A percentile compares a stretch with the other conserved stretches of the same genome.
Evolutionary conservation across 768 basidiomycete genomes (phyloP).

Genomic region (Phylloporus arenicola): DNA sequence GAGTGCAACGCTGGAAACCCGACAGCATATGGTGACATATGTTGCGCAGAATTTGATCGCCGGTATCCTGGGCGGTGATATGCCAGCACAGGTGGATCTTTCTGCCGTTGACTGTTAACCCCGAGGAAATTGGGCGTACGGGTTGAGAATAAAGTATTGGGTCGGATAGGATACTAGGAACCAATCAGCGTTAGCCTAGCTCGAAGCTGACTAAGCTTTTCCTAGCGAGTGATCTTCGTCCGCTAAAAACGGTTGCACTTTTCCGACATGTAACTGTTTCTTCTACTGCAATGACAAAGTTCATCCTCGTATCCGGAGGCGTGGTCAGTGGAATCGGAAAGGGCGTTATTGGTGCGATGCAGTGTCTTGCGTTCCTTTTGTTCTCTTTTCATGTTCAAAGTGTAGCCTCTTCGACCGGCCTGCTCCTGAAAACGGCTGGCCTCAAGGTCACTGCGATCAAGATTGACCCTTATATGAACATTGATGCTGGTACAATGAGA

Average conservation of each 20-base stretch:
- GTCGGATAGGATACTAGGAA: not conserved
- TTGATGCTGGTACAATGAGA: slow-evolving; percentile 98
- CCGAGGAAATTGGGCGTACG: not conserved
- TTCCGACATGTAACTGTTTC: not conserved
- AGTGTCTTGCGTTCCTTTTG: slow-evolving; percentile 12
- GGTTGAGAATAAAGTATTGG: not conserved
- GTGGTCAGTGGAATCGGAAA: slow-evolving; percentile 99
- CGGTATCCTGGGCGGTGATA: slow-evolving; percentile 44
- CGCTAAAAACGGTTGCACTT: not conserved
- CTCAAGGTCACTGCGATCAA: slow-evolving; percentile 98
- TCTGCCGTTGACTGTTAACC: slow-evolving; percentile 5
- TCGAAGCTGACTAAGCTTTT: not conserved
- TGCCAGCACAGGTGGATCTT: slow-evolving; percentile 51
- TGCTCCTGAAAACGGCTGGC: slow-evolving; percentile 91
- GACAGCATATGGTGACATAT: slow-evolving; percentile 74
- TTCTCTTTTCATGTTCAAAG: slow-evolving; percentile 19
- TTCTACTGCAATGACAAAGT: slow-evolving; percentile 66
- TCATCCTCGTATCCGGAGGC: slow-evolving; percentile 93
- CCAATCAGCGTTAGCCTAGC: not conserved
- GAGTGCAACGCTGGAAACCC: slow-evolving; percentile 82
- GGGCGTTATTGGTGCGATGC: slow-evolving; percentile 87
- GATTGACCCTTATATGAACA: slow-evolving; percentile 99
- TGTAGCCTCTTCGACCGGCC: slow-evolving; percentile 91
- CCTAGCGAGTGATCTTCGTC: not conserved
- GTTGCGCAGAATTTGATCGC: slow-evolving; percentile 58